Evolutionary conservation across 345 rosid genomes (phyloP), one percentile per base, ranked within the genome.

Genomic region (Eucalyptus viminalis): DNA sequence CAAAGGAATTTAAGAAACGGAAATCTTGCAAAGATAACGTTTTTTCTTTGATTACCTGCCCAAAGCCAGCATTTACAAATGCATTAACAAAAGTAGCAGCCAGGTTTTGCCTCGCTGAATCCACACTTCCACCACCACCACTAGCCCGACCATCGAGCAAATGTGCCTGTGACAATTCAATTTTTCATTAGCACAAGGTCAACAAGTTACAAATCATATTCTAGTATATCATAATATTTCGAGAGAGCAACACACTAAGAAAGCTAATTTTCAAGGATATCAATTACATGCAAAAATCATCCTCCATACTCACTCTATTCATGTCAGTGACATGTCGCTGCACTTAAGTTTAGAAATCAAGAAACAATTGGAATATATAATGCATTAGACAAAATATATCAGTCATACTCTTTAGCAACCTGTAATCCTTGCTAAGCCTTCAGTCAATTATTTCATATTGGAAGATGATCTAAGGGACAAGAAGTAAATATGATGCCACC

Each of bases 71-170:
- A 95, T 98, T 98, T 43, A 98, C 99, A 93, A 97, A 97, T 51
- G 99, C 98, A 91, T 98, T 98, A 53, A 97, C 99, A 91, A 98
- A 98, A 81, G 98, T 97, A 50, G 98, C 98, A 91, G 99, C 97
- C 92, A 98, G 93, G 92, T 97, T 98, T 91, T 98, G 97, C 86
- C 98, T 94, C 76, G 99, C 98, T 72, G 99, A 98, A 95, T 98
- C 99, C 89, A 93, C 97, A 91, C 94, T 95, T 69, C 95, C 93
- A 88, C 96, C 93, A 88, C 96, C 93, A 91, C 96, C 94, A 94
- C 94, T 94, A 88, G 95, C 97, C 86, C 99, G 94, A 16, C 98
- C 99, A 92, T 98, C 99, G 86, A 98, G 95, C 94, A 98, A 96
- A 90, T 98, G 99, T 21, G 99, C 99, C 99, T 98, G 87, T 86